Base-by-base conservation (phyloP, 108 stramenopile species). In the Cyclotella sp. region DNA sequence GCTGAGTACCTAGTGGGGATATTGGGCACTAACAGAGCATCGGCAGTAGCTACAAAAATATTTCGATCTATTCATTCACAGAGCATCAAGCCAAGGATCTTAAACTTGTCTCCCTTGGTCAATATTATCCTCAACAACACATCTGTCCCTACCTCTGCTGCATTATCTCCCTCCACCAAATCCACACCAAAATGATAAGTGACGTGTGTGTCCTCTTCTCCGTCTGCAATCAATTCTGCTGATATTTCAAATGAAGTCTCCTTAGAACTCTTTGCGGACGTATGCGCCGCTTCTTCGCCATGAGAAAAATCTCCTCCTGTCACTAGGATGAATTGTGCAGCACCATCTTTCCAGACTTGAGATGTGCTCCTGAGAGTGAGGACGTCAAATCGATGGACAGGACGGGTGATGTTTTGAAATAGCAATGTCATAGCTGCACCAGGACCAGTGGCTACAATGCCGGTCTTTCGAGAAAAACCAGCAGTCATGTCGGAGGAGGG, bases 111-210 rank as follows among this genome's bases (percentile, higher is more conserved):
- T 40, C 81, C 81, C 46, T 76, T 72, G 13, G 75, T 72, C 46
- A 82, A 30, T 49, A 46, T 67, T 41, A 82, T 76, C 58, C 75
- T 72, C 64, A 82, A 49, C 65, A 82, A 67, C 21, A 82, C 54
- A 60, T 82, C 81, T 18, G 70, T 70, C 3, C 81, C 81, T 26
- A 74, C 21, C 39, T 58, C 47, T 22, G 49, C 75, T 26, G 55
- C 41, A 54, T 75, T 72, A 42, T 61, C 70, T 44, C 70, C 74
- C 18, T 72, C 64, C 10, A 66, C 55, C 26, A 82, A 39, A 58
- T 82, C 81, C 16, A 82, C 46, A 19, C 81, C 81, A 76, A 76
- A 82, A 82, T 82, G 81, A 66, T 75, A 76, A 9, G 81, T 75
- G 53, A 82, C 29, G 45, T 82, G 81, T 43, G 34, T 61, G 41